Base-by-base conservation (phyloP, 2,329 filamentous ascomycete species). In the Amesomyces nigricolor region DNA sequence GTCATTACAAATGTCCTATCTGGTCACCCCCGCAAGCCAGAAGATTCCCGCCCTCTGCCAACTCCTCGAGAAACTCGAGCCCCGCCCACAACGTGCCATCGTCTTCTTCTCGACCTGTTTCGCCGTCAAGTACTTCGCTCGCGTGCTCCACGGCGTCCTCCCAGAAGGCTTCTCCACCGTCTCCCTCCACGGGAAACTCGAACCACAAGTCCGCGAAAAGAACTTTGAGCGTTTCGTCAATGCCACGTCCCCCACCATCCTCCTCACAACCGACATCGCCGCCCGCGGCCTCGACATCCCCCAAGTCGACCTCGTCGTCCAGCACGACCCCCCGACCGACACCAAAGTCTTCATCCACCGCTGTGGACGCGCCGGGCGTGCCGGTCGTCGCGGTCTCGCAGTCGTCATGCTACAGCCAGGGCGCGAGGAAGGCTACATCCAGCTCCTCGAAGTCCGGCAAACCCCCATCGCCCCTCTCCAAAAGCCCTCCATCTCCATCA, bases 81-180 rank as follows among this genome's bases (percentile, higher is more conserved):
- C 88, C 0, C 79, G 77, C 4, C 92, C 92, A 0, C 85, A 91
- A 61, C 91, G 91, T 66, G 87, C 85, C 32, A 96, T 99, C 52
- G 78, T 96, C 51, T 99, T 96, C 68, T 78, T 97, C 19, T 95
- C 91, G 0, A 96, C 92, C 2, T 96, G 94, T 69, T 91, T 91
- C 32, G 88, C 89, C 0, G 94, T 99, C 58, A 92, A 97, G 70
- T 97, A 97, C 72, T 95, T 95, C 68, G 85, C 91, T 58, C 81
- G 90, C 62, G 76, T 95, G 5, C 76, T 99, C 1, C 88, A 89
- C 0, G 72, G 78, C 2, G 73, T 96, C 5, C 74, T 99, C 0
- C 87, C 87, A 1, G 70, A 78, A 8, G 76, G 79, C 1, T 89
- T 89, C 65, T 75, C 81, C 0, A 73, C 96, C 3, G 80, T 96